These are phyloP conservation scores for Trichoderma semiorbis DNA, from an alignment of 2,329 filamentous ascomycete species.

Conservation along the genomic window DNA sequence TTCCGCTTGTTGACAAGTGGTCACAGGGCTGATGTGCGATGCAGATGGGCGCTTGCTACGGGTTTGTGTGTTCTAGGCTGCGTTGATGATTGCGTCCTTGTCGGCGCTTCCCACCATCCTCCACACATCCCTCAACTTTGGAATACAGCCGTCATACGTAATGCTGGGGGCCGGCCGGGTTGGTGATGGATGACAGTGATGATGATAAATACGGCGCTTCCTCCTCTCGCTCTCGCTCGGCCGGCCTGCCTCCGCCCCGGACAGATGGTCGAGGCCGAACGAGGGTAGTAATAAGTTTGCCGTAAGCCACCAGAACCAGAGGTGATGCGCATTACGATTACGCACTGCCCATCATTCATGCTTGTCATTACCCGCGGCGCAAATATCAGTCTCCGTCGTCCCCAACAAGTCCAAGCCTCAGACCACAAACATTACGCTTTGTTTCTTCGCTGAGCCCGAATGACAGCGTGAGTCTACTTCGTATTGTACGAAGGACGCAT, in stretches of 20 bases:
- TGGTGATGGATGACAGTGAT: neutral
- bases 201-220: constrained; percentile 13
- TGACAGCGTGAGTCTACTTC: neutral
- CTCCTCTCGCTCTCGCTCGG: neutral
- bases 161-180: constrained; percentile 4
- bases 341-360: neutral
- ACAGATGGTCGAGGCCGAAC: neutral
- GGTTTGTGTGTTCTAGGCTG: neutral
- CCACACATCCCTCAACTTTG: neutral
- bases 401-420: neutral
- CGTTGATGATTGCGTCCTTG: constrained; percentile 1
- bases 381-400: constrained; percentile 10
- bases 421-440: neutral
- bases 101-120: constrained; percentile 2
- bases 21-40: constrained; percentile 16
- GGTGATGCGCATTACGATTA: neutral
- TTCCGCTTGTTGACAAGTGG: constrained; percentile 6
- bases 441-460: neutral
- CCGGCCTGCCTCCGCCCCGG: neutral
- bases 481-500: neutral
- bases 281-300: neutral
- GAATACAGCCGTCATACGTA: neutral
- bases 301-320: neutral
- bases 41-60: constrained; percentile 7
- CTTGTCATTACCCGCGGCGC: constrained; percentile 5